phyloP scores from a whole-genome alignment of 306 rosid genomes.

The Senna tora region DNA sequence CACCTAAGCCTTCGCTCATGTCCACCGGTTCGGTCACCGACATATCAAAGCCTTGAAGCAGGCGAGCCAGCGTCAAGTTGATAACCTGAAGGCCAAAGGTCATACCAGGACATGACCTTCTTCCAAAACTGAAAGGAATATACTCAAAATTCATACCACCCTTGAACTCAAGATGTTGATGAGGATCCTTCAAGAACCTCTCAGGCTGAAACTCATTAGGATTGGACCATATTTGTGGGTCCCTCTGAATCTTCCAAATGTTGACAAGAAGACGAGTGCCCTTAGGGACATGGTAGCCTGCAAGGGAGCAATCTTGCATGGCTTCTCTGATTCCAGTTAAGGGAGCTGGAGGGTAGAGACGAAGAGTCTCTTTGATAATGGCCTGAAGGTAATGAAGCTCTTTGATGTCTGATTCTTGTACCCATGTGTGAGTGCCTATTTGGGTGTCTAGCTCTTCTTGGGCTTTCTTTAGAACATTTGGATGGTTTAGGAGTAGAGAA shows the following conservation, averaged over 20 bases:
- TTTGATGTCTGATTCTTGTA: conserved; percentile 44
- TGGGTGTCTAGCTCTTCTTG: conserved; percentile 39
- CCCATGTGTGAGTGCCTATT: conserved; percentile 48
- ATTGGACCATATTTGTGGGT: conserved; percentile 43
- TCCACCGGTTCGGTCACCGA: conserved; percentile 30
- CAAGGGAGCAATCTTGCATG: conserved; percentile 39
- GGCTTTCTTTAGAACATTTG: conserved; percentile 29
- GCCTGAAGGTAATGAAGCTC: conserved; percentile 45
- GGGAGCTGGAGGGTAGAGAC: conserved; percentile 57
- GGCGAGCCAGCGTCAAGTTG: conserved; percentile 47
- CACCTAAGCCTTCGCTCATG: conserved; percentile 51
- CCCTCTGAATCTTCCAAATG: conserved; percentile 49
- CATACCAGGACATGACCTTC: conserved; percentile 52
- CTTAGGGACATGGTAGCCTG: conserved; percentile 40
- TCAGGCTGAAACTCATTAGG: conserved; percentile 50
- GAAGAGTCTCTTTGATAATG: conserved; percentile 51
- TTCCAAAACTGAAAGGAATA: conserved; percentile 48
- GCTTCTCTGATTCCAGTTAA: conserved; percentile 52
- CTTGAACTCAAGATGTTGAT: conserved; percentile 22
- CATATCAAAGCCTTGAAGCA: conserved; percentile 51
- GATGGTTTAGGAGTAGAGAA: conserved; percentile 48
- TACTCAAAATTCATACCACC: conserved; percentile 33
- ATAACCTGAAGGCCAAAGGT: conserved; percentile 47
- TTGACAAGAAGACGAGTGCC: conserved; percentile 51
- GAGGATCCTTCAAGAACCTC: conserved; percentile 39